These are phyloP conservation scores for Ceriops zippeliana DNA, from an alignment of 345 rosid species.

Conservation along the genomic window DNA sequence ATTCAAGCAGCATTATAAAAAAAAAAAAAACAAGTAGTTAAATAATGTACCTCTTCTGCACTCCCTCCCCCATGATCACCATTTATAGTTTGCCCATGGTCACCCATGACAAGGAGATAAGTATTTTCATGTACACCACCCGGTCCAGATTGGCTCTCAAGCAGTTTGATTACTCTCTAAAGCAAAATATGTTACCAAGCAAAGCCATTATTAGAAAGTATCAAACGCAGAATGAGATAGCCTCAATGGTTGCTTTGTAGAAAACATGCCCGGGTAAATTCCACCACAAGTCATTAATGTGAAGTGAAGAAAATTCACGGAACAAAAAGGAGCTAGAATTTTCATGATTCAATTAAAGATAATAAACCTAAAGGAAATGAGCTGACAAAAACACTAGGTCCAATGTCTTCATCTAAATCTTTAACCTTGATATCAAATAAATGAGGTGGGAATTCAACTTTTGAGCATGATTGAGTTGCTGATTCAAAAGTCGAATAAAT, in stretches of 20 bases:
- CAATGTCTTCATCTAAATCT: not conserved
- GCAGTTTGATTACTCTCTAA: conserved; percentile 59
- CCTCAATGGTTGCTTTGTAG: not conserved
- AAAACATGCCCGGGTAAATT: too few species aligned
- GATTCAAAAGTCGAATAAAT: not conserved
- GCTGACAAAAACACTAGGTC: not conserved
- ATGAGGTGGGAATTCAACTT: not conserved
- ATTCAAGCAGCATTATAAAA: not conserved
- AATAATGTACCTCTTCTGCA: conserved; percentile 68
- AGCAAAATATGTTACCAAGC: conserved; percentile 6
- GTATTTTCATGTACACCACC: conserved; percentile 84
- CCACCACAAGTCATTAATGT: too few species aligned
- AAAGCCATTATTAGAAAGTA: not conserved
- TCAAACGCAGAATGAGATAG: not conserved
- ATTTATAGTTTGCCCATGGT: conserved; percentile 92
- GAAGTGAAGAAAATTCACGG: too few species aligned
- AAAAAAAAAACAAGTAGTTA: conserved; percentile 1
- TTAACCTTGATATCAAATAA: not conserved
- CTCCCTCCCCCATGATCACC: conserved; percentile 99
- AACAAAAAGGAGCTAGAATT: not conserved
- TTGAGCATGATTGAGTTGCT: not conserved
- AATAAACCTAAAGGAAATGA: not conserved
- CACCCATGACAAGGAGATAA: conserved; percentile 90
- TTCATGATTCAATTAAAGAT: not conserved
- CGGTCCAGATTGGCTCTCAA: conserved; percentile 63